Evolutionary conservation across 805 yeast species (phyloP).

Genomic region (Yarrowia sp.): DNA sequence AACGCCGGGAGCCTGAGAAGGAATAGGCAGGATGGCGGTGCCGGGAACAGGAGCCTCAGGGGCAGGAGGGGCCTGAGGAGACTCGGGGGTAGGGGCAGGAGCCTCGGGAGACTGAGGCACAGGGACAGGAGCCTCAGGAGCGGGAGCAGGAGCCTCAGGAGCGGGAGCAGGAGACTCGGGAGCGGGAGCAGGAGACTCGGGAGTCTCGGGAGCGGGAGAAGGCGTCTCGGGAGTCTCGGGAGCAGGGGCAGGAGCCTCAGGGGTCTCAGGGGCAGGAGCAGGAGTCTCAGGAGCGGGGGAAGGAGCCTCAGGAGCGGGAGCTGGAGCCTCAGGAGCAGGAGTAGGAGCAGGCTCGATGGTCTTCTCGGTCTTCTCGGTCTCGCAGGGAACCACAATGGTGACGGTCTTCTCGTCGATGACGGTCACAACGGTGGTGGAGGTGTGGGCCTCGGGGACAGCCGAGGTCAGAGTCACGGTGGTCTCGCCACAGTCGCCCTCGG

Average conservation of each 20-base stretch:
- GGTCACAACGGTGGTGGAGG: background rate
- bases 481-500: background rate
- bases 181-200: background rate
- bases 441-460: background rate
- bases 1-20: background rate
- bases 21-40: background rate
- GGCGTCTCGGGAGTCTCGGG: background rate
- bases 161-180: background rate
- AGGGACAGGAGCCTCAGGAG: background rate
- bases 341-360: background rate
- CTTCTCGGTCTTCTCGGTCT: background rate
- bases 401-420: background rate
- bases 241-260: background rate
- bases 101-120: no score
- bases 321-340: background rate
- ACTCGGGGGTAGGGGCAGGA: background rate
- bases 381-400: background rate
- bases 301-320: background rate
- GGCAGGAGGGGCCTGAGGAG: background rate
- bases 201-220: background rate
- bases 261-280: background rate
- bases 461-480: slow-evolving; percentile 3
- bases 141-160: background rate
- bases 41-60: background rate
- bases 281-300: background rate